phyloP scores from a whole-genome alignment of 75 land plant genomes.

The Ceratopteris richardii region DNA sequence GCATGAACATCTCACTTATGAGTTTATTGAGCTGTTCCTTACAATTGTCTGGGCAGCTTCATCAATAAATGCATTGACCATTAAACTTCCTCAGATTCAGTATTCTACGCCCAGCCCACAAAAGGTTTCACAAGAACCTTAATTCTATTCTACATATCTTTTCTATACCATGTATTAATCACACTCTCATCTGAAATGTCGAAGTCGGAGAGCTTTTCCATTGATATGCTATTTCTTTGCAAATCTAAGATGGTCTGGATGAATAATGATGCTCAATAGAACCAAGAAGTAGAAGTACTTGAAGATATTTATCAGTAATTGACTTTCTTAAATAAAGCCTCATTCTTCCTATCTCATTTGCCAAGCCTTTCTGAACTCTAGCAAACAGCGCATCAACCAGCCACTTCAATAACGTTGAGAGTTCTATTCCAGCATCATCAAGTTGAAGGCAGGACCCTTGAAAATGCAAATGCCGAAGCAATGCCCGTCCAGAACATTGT shows the following conservation, averaged over 20 bases:
- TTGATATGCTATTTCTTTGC: constrained; percentile 20
- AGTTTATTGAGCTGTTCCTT: too few relatives aligned
- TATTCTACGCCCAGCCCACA: constrained; percentile 27
- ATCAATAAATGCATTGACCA: too few relatives aligned
- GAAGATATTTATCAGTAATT: constrained; percentile 49
- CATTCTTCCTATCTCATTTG: constrained; percentile 69
- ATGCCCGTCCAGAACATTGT: too few relatives aligned
- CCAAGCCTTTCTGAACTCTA: constrained; percentile 61
- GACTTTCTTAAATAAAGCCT: constrained; percentile 41
- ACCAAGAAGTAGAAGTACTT: constrained; percentile 45
- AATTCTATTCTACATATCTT: constrained; percentile 6
- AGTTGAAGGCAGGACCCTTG: too few relatives aligned
- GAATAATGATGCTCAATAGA: constrained; percentile 46
- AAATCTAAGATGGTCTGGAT: constrained; percentile 6
- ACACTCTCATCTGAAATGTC: constrained; percentile 27
- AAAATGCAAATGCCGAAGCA: too few relatives aligned
- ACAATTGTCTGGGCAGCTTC: too few relatives aligned
- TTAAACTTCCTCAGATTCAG: constrained; percentile 18
- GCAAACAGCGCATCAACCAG: constrained; percentile 79
- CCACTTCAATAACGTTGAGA: too few relatives aligned
- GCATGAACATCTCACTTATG: too few relatives aligned
- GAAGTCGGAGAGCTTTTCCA: constrained; percentile 22
- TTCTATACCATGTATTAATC: constrained; percentile 18
- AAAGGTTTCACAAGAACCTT: constrained; percentile 22
- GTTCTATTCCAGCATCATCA: too few relatives aligned